A percentile compares a stretch with the other conserved stretches of the same genome.
Conservation (phyloP, 352 stramenopile species). For the Pythium aquatile region DNA sequence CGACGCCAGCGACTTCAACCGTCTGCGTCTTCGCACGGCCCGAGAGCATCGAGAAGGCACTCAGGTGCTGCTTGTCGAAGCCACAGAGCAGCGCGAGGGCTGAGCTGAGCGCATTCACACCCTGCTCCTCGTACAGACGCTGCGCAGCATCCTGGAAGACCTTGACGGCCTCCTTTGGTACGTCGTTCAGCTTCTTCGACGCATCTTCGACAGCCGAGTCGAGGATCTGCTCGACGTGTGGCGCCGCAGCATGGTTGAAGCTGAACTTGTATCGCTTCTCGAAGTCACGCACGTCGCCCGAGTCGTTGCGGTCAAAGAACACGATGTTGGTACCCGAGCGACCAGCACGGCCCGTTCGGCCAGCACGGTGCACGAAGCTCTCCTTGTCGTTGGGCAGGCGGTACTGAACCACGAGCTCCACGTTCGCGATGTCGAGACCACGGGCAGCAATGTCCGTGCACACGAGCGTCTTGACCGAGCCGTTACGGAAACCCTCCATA, state of each 20-base stretch:
- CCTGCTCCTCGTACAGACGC: conserved; percentile 56
- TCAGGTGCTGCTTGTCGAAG: conserved; percentile 70
- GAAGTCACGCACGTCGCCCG: conserved; percentile 69
- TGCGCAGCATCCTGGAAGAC: conserved; percentile 63
- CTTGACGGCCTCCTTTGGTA: conserved; percentile 41
- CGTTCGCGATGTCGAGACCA: conserved; percentile 88
- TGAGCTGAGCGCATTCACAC: conserved; percentile 51
- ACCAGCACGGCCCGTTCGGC: conserved; percentile 86
- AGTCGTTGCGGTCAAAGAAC: conserved; percentile 72
- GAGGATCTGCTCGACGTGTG: conserved; percentile 64
- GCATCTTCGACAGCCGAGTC: conserved; percentile 51
- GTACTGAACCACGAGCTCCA: conserved; percentile 94
- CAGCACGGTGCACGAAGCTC: conserved; percentile 93
- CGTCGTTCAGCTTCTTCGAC: conserved; percentile 44
- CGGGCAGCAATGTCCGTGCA: conserved; percentile 90
- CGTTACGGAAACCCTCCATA: conserved; percentile 94
- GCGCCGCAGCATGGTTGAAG: conserved; percentile 56
- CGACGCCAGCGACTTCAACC: conserved; percentile 52
- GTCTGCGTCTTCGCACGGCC: conserved; percentile 65
- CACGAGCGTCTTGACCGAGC: conserved; percentile 91
- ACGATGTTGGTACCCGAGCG: conserved; percentile 85
- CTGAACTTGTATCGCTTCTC: conserved; percentile 77
- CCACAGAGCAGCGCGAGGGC: conserved; percentile 73
- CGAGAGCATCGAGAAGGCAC: conserved; percentile 73
- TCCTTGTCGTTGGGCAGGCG: conserved; percentile 92